Percentiles rank a stretch among this genome's conserved stretches.
These are phyloP conservation scores for Gastrodia elata DNA, from an alignment of 106 monocot genomes.

Conservation along the genomic window DNA sequence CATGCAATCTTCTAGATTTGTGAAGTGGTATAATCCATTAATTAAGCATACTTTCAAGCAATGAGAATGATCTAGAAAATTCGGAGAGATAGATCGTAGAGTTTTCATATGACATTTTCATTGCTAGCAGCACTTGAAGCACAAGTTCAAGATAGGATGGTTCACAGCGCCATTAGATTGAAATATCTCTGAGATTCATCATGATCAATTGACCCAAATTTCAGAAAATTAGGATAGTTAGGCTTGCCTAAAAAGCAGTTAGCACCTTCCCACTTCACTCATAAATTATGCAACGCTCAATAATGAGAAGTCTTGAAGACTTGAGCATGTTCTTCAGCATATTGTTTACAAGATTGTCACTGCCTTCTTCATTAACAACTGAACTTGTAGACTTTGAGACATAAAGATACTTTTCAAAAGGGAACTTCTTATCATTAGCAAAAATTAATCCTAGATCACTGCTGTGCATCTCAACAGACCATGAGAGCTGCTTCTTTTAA, in stretches of 20 bases:
- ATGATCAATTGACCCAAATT: too few species aligned
- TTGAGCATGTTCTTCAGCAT: slow-evolving; percentile 39
- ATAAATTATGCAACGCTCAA: slow-evolving; percentile 10
- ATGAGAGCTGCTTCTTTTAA: neutral
- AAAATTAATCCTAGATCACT: slow-evolving; percentile 28
- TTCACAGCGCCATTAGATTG: too few species aligned
- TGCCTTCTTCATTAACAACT: slow-evolving; percentile 1
- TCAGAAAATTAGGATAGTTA: too few species aligned
- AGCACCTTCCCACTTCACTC: neutral
- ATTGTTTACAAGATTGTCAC: slow-evolving; percentile 18
- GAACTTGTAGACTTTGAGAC: neutral
- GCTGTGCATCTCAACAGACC: slow-evolving; percentile 9
- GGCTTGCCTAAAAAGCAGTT: neutral
- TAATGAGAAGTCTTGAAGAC: slow-evolving; percentile 30
- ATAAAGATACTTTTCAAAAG: neutral
- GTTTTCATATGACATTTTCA: too few species aligned
- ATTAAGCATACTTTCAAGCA: too few species aligned
- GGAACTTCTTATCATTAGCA: slow-evolving; percentile 4
- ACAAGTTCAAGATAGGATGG: too few species aligned
- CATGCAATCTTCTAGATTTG: too few species aligned
- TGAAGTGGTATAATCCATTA: too few species aligned
- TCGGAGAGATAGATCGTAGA: too few species aligned
- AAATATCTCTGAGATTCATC: too few species aligned
- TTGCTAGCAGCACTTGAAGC: too few species aligned
- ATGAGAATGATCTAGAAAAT: too few species aligned